These are phyloP conservation scores for Nemania serpens DNA, from an alignment of 2,329 filamentous ascomycete species.

Conservation along the genomic window DNA sequence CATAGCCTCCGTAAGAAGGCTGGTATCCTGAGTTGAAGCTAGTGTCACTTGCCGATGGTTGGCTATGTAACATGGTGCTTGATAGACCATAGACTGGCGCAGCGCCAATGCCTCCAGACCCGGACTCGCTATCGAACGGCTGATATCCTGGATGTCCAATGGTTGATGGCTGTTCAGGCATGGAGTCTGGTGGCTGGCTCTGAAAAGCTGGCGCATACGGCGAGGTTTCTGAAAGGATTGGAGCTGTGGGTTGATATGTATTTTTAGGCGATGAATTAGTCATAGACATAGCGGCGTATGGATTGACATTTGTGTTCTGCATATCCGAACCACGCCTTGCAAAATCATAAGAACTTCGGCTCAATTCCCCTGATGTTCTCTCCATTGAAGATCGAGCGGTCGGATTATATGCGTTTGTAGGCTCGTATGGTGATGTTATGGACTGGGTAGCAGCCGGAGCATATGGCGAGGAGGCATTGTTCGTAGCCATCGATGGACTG, in stretches of 20 bases:
- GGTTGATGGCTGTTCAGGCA: slow-evolving; percentile 26
- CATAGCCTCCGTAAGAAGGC: slow-evolving; percentile 57
- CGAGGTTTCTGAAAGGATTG: slow-evolving; percentile 30
- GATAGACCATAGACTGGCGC: slow-evolving; percentile 22
- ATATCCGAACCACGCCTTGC: slow-evolving; percentile 48
- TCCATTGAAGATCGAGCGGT: slow-evolving; percentile 50
- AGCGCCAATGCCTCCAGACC: slow-evolving; percentile 19
- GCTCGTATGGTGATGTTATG: slow-evolving; percentile 45
- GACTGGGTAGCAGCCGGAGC: slow-evolving; percentile 46
- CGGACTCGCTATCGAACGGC: slow-evolving; percentile 31
- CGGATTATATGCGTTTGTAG: slow-evolving; percentile 37
- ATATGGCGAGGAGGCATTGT: slow-evolving; percentile 57
- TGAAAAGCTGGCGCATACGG: slow-evolving; percentile 33
- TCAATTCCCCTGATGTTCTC: slow-evolving; percentile 50
- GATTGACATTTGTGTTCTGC: slow-evolving; percentile 40
- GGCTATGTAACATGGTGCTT: slow-evolving; percentile 22
- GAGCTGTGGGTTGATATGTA: slow-evolving; percentile 39
- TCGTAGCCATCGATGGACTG: slow-evolving; percentile 45
- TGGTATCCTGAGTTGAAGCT: slow-evolving; percentile 46
- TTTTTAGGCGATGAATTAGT: slow-evolving; percentile 36
- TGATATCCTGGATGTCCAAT: slow-evolving; percentile 39
- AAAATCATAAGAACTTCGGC: slow-evolving; percentile 48
- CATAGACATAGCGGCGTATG: slow-evolving; percentile 42
- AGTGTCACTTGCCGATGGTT: slow-evolving; percentile 21
- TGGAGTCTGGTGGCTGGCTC: slow-evolving; percentile 25